A percentile compares a stretch with the other conserved stretches of the same genome.
Evolutionary conservation across 2,329 filamentous ascomycete species (phyloP).

Genomic region (Colletotrichum tanaceti): DNA sequence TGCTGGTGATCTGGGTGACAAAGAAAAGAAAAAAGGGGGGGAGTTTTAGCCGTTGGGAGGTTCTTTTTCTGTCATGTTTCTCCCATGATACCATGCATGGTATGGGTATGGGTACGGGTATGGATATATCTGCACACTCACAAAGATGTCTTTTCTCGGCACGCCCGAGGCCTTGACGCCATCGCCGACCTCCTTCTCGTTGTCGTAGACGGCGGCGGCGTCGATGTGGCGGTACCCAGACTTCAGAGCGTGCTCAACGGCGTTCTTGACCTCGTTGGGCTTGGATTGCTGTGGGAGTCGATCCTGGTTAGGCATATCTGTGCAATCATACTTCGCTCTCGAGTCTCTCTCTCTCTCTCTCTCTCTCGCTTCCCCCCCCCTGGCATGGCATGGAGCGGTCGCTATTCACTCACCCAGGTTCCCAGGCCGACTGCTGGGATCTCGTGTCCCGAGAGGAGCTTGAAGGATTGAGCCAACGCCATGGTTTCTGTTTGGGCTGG

Average conservation of each 20-base stretch:
- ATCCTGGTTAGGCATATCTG: neutral
- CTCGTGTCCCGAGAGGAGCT: constrained; percentile 48
- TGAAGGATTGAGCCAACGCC: constrained; percentile 45
- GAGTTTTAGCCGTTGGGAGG: neutral
- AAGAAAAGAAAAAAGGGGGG: too few species aligned
- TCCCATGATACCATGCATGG: neutral
- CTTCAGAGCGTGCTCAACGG: constrained; percentile 68
- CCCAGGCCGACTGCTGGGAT: constrained; percentile 50
- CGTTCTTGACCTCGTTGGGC: constrained; percentile 56
- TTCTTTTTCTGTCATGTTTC: neutral
- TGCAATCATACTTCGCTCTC: rapidly evolving
- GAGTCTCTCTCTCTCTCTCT: too few species aligned
- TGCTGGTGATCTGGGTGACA: constrained; percentile 43
- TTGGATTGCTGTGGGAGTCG: constrained; percentile 56
- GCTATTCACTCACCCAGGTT: constrained; percentile 48
- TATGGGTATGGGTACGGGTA: too few species aligned
- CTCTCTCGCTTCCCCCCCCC: too few species aligned
- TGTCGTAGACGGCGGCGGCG: constrained; percentile 73
- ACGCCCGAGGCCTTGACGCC: constrained; percentile 61
- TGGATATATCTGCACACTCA: too few species aligned
- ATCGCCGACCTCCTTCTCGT: constrained; percentile 65
- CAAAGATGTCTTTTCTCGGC: constrained; percentile 63
- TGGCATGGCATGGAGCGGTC: too few species aligned
- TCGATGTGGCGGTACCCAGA: constrained; percentile 70
- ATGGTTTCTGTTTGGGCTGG: constrained; percentile 37